Base-by-base conservation (phyloP, 83 land plant genomes). In the Picea abies region DNA sequence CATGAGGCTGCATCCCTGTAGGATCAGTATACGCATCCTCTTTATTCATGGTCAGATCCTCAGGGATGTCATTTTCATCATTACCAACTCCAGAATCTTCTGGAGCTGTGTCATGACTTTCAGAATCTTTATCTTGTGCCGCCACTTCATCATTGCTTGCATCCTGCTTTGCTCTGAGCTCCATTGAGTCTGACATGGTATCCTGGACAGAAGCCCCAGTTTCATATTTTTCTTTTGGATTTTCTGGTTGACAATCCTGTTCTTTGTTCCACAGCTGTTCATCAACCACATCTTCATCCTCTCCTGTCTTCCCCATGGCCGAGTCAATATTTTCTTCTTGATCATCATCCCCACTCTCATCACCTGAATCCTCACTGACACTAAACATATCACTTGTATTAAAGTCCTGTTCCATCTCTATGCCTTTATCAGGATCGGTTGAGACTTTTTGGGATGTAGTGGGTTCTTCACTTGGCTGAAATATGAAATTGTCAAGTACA, bases 351-450 rank as follows among this genome's bases (percentile, higher is more conserved):
- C 85, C 77, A 25, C 82, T 82, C 62, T 86, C 86, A 60, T 84
- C 93, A 5, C 79, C 90, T 41, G 96, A 96, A 66, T 92, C 93
- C 77, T 94, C 93, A 78, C 97, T 94, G 20, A 94, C 85, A 85
- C 90, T 90, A 76, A 87, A 88, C 82, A 95, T 87, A 81, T 96
- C 96, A 65, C 62, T 23, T 52, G 90, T 92, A 71, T 70, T 82
- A 87, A 98, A 98, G 81, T 98, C 97, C 69, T 94, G 83, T 11
- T 93, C 93, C 99, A 98, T 96, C 81, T 98, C 99, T 84, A 98
- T 91, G 2, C 99, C 99, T 84, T 90, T 94, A 9, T 91, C 92
- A 81, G 84, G 75, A n/a, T 88, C 83, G 81, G 79, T 85, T 25
- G 84, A 84, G 2, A 68, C 35, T 81, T 87, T 70, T 56, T 76